These are phyloP conservation scores for Zymoseptoria tritici DNA, from an alignment of 2,329 filamentous ascomycete species.

Conservation along the genomic window DNA sequence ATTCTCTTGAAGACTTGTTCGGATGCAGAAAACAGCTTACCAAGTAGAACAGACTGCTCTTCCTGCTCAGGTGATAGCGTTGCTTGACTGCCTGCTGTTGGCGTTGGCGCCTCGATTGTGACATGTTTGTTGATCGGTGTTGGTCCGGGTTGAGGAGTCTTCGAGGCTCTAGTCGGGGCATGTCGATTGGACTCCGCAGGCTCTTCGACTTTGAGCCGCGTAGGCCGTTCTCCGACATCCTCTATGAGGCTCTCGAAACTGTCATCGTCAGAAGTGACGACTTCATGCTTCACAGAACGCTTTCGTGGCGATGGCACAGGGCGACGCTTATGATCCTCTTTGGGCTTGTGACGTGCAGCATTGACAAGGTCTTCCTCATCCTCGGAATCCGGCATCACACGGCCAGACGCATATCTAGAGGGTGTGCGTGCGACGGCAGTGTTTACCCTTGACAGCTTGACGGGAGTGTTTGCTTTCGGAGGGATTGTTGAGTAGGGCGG, in stretches of 20 bases:
- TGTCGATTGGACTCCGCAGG: background rate
- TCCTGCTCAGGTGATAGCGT: constrained; percentile 5
- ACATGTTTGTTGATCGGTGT: background rate
- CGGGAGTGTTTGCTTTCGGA: constrained; percentile 12
- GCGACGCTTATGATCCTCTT: background rate
- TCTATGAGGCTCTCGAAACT: background rate
- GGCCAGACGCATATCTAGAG: background rate
- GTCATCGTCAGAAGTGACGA: background rate
- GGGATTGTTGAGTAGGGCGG: constrained; percentile 41
- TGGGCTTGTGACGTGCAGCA: constrained; percentile 10
- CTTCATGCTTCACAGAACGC: constrained; percentile 5
- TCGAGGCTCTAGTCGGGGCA: background rate
- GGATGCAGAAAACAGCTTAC: constrained; percentile 18
- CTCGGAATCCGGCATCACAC: constrained; percentile 20
- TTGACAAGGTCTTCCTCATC: constrained; percentile 25
- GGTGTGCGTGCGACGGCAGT: constrained; percentile 3
- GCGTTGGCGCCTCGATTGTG: constrained; percentile 3
- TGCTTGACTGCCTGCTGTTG: constrained; percentile 10
- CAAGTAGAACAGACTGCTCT: constrained; percentile 6
- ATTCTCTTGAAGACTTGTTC: constrained; percentile 12
- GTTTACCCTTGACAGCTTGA: background rate
- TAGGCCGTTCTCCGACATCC: background rate
- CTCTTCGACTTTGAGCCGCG: background rate
- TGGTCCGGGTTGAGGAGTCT: background rate
- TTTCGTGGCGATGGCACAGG: constrained; percentile 4